Conservation (phyloP, 2,329 filamentous ascomycete species). For the Phialophora chinensis region DNA sequence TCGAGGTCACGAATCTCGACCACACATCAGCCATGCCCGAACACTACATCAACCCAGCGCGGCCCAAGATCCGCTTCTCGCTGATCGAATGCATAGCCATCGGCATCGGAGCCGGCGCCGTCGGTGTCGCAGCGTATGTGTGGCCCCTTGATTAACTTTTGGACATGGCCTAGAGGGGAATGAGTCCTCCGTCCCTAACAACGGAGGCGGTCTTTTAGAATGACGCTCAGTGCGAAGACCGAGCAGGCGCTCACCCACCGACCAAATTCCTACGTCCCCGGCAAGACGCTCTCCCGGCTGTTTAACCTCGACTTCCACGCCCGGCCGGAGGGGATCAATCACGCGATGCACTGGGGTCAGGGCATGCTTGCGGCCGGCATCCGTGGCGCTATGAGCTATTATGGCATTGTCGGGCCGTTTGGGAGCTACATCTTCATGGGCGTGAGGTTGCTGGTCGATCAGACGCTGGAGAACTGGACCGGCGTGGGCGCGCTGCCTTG, state of each 20-base stretch:
- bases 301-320: background rate
- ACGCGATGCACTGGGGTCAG: background rate
- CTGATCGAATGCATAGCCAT: slow-evolving; percentile 29
- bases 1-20: background rate
- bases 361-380: background rate
- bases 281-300: background rate
- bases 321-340: background rate
- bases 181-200: background rate
- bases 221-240: background rate
- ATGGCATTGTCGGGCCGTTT: background rate
- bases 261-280: background rate
- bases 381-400: background rate
- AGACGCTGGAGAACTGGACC: background rate
- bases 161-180: too few species aligned
- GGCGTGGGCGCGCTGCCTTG: background rate
- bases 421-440: background rate
- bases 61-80: slow-evolving; percentile 30
- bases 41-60: slow-evolving; percentile 26
- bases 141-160: background rate
- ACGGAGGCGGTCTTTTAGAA: background rate
- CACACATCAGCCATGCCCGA: background rate
- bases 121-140: slow-evolving; percentile 27
- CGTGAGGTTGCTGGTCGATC: background rate
- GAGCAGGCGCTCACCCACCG: background rate
- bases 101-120: slow-evolving; percentile 26